Percentiles rank a stretch among this genome's conserved stretches.
These are phyloP conservation scores for Hortaea werneckii DNA, from an alignment of 2,329 filamentous ascomycete species.

Conservation along the genomic window DNA sequence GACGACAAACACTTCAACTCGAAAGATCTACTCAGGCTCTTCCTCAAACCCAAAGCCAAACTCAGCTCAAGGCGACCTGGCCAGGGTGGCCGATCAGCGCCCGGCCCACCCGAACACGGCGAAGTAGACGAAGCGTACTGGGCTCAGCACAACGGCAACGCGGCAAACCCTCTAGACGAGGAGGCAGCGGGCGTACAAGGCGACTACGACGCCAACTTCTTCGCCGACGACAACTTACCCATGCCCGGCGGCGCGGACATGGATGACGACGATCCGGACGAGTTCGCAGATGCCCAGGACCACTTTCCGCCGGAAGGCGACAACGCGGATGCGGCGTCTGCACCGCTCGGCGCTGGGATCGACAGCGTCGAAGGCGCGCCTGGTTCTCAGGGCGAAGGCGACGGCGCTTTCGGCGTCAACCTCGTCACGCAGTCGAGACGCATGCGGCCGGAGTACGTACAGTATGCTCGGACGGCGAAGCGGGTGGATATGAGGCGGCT, in stretches of 20 bases:
- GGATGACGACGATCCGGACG: constrained; percentile 58
- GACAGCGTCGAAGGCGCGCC: constrained; percentile 27
- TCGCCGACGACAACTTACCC: constrained; percentile 74
- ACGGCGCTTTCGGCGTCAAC: constrained; percentile 51
- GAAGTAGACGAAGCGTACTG: constrained; percentile 96
- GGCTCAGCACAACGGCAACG: constrained; percentile 50
- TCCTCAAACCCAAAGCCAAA: constrained; percentile 87
- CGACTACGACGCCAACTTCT: constrained; percentile 95
- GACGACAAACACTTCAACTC: constrained; percentile 99
- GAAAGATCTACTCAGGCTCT: constrained; percentile 75
- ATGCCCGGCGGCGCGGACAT: constrained; percentile 51
- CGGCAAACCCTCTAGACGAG: constrained; percentile 26
- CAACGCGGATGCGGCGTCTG: constrained; percentile 26
- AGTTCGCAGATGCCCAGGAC: constrained; percentile 73
- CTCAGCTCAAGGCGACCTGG: constrained; percentile 56
- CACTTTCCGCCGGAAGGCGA: constrained; percentile 61
- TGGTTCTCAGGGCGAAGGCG: constrained; percentile 25
- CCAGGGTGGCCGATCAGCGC: constrained; percentile 24
- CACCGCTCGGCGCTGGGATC: constrained; percentile 19
- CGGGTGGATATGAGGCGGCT: constrained; percentile 55
- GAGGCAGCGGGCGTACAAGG: constrained; percentile 55
- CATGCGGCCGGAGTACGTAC: constrained; percentile 53
- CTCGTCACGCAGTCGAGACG: constrained; percentile 52
- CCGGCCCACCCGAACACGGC: constrained; percentile 54
- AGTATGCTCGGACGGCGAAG: constrained; percentile 56